Base-by-base conservation (phyloP, 768 basidiomycete genomes). In the Leucocoprinus leucothites region DNA sequence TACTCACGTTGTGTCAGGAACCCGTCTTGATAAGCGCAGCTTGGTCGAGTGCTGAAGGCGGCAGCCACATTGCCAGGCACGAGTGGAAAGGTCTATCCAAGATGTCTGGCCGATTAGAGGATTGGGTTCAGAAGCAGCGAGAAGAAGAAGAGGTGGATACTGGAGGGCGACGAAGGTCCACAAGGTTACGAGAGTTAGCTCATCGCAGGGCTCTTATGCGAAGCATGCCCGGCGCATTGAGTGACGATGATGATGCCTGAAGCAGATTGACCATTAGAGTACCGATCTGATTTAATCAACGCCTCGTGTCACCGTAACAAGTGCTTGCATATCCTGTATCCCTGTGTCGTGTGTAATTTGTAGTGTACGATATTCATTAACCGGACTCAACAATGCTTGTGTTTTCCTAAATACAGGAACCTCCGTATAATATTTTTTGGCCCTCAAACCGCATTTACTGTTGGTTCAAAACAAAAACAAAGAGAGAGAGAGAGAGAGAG, bases 11-110 rank as follows among this genome's bases (percentile, higher is more conserved):
- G 31, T 42, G 31, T 31, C 66, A 89, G 83, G 87, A 95, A 76
- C 94, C 96, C 36, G 85, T 89, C 19, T 66, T 99, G 45, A 89
- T 99, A 86, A 94, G 89, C 59, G 91, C 90, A 5, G 94, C 85
- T 2, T 98, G 97, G 96, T 85, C 88, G 41, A 78, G 73, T 36
- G 73, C 74, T 25, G 71, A 76, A 28, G 80, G 78, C 18, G 84
- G 86, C 11, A 94, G 92, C 35, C 79, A 85, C 41, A 82, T 99
- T 21, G 96, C 95, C 4, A 79, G 89, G 61, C 97, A 99, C 62
- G 92, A 98, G 71, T 99, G 94, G 92, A 97, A 95, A 70, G 94
- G 95, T 5, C 72, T 95, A 52, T 80, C 81, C 1, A 95, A 93
- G 70, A 81, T 84, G 73, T 68, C 69, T 0, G 76, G 82, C 36